phyloP scores from a whole-genome alignment of 495 filamentous ascomycete species.

The Penicillium flavigenum region DNA sequence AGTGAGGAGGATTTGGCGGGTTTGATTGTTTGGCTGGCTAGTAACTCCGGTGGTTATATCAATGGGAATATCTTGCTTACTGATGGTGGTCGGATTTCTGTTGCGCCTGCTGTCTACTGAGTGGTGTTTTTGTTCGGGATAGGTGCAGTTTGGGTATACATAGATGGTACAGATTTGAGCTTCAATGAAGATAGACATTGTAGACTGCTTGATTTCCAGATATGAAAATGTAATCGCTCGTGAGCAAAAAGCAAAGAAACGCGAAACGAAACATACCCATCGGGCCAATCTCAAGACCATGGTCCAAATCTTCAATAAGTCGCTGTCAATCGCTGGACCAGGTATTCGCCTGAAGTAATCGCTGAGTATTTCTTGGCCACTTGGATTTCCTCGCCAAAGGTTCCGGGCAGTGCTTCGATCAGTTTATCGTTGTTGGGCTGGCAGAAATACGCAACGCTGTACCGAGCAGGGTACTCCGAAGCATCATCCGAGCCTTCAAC shows the following conservation, averaged over 20 bases:
- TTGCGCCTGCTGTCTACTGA: slow-evolving; percentile 51
- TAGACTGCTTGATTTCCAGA: background rate
- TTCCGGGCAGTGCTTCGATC: slow-evolving; percentile 88
- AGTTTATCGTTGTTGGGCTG: slow-evolving; percentile 77
- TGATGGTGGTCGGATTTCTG: slow-evolving; percentile 58
- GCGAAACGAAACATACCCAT: background rate
- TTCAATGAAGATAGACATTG: background rate
- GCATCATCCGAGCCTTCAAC: slow-evolving; percentile 17
- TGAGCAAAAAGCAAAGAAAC: background rate
- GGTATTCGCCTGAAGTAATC: slow-evolving; percentile 78
- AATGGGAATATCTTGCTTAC: slow-evolving; percentile 57
- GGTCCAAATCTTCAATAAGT: slow-evolving; percentile 52
- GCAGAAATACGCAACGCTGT: slow-evolving; percentile 76
- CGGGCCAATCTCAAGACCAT: background rate
- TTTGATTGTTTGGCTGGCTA: slow-evolving; percentile 61
- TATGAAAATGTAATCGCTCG: background rate
- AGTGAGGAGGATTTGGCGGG: slow-evolving; percentile 63
- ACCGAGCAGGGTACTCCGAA: slow-evolving; percentile 43
- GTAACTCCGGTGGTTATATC: slow-evolving; percentile 58
- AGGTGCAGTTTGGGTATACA: background rate
- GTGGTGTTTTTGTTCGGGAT: background rate
- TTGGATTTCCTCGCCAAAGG: slow-evolving; percentile 60
- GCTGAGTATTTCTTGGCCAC: slow-evolving; percentile 74
- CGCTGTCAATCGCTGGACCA: slow-evolving; percentile 73
- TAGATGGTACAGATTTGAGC: slow-evolving; percentile 6